phyloP scores from a whole-genome alignment of 2,329 filamentous ascomycete genomes.

The Macroventuria anomochaeta region DNA sequence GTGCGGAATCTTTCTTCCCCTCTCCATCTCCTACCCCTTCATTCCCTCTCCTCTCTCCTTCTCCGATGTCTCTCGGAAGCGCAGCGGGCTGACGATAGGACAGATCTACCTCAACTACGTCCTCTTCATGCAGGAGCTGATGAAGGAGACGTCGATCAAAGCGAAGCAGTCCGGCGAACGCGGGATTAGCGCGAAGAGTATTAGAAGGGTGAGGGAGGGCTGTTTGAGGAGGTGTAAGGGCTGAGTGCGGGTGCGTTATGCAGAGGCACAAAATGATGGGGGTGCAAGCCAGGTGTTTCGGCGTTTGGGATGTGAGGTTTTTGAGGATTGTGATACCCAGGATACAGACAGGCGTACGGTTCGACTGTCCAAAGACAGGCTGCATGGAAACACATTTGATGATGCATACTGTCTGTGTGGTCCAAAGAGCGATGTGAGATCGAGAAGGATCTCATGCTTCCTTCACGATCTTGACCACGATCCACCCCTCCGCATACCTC shows the following conservation, averaged over 20 bases:
- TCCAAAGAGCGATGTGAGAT: no score
- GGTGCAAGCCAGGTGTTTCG: background rate
- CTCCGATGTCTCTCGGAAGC: no score
- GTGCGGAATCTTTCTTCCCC: conserved; percentile 62
- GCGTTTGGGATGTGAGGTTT: conserved; percentile 6
- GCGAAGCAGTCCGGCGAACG: conserved; percentile 77
- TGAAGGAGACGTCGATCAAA: conserved; percentile 80
- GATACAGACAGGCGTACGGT: no score
- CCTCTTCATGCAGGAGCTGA: conserved; percentile 77
- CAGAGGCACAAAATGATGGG: background rate
- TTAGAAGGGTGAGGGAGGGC: conserved; percentile 76
- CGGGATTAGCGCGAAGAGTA: conserved; percentile 74
- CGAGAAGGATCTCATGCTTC: no score
- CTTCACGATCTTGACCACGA: conserved; percentile 52
- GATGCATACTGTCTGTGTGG: no score
- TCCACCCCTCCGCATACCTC: conserved; percentile 55
- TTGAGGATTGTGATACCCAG: conserved; percentile 4
- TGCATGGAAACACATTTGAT: no score
- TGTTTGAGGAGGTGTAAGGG: conserved; percentile 49
- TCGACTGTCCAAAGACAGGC: no score
- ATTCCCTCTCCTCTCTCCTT: background rate
- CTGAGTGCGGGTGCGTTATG: conserved; percentile 14
- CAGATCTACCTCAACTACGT: conserved; percentile 87
- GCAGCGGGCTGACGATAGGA: background rate
- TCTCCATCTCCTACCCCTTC: background rate